phyloP scores from a whole-genome alignment of 139 green algal genomes.

The Haematococcus lacustris region DNA sequence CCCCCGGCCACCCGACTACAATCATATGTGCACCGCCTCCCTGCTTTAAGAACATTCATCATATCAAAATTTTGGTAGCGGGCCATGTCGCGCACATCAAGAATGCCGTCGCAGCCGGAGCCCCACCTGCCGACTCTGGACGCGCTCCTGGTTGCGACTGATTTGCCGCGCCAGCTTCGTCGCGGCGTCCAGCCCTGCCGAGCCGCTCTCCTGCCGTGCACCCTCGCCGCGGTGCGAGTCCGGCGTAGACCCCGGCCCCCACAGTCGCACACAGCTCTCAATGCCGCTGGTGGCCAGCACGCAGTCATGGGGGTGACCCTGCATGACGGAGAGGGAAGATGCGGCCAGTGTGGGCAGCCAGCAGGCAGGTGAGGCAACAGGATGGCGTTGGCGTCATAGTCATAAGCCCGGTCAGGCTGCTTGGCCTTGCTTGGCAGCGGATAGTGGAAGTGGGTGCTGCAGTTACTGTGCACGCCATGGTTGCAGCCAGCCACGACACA shows the following conservation, averaged over 20 bases:
- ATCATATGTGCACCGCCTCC: neutral
- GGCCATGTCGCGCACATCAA: neutral
- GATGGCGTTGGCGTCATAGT: too few species aligned
- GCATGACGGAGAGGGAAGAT: conserved; percentile 3
- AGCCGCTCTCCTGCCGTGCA: neutral
- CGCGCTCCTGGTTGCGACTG: conserved; percentile 37
- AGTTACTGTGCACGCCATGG: too few species aligned
- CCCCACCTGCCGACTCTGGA: conserved; percentile 8
- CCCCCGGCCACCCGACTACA: neutral
- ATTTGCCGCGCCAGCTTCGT: conserved; percentile 18
- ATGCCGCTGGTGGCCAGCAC: conserved; percentile 81
- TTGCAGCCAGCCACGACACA: too few species aligned
- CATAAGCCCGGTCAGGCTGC: too few species aligned
- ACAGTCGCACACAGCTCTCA: conserved; percentile 61
- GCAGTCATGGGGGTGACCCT: conserved; percentile 62
- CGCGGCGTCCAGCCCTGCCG: neutral
- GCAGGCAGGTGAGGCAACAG: too few species aligned
- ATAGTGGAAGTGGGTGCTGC: too few species aligned
- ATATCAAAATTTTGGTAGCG: too few species aligned
- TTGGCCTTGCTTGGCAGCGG: too few species aligned
- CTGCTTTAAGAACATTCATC: too few species aligned
- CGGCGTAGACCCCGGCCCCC: conserved; percentile 15
- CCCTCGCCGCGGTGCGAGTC: neutral
- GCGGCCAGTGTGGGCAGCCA: too few species aligned
- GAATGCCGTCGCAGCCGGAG: too few species aligned